These are phyloP conservation scores for Podaxis mareebaensis DNA, from an alignment of 768 basidiomycete genomes.

Conservation along the genomic window DNA sequence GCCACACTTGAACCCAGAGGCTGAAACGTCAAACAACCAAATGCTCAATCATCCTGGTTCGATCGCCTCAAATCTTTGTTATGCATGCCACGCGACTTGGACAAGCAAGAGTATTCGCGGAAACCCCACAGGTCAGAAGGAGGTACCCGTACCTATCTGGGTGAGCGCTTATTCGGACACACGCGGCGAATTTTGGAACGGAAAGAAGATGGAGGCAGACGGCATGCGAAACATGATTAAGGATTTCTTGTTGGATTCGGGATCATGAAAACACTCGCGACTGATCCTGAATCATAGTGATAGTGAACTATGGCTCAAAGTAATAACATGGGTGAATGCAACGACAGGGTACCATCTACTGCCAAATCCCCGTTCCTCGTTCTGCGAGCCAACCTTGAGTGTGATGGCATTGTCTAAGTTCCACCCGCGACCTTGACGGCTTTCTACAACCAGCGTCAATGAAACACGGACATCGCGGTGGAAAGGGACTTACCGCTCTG, in stretches of 20 bases:
- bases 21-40: conserved; percentile 18
- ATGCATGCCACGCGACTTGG: conserved; percentile 61
- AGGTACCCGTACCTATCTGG: conserved; percentile 41
- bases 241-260: conserved; percentile 8
- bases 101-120: conserved; percentile 57
- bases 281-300: not conserved
- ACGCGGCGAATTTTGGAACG: not conserved
- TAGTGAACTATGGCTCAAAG: not conserved
- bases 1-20: conserved; percentile 26
- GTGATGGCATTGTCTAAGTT: not conserved
- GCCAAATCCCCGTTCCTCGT: not conserved
- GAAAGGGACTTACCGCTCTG: not conserved
- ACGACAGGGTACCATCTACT: too few species aligned
- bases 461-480: not conserved
- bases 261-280: not conserved
- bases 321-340: not conserved
- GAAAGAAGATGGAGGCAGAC: not conserved
- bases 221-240: not conserved
- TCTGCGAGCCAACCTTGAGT: not conserved
- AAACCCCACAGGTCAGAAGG: conserved; percentile 19
- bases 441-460: conserved; percentile 1
- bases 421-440: conserved; percentile 6
- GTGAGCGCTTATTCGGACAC: conserved; percentile 17
- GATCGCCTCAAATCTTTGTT: conserved; percentile 51
- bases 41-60: conserved; percentile 24